A percentile compares a stretch with the other conserved stretches of the same genome.
These are phyloP conservation scores for Solanum ossicruentum DNA, from an alignment of 257 asterid species.

Conservation along the genomic window DNA sequence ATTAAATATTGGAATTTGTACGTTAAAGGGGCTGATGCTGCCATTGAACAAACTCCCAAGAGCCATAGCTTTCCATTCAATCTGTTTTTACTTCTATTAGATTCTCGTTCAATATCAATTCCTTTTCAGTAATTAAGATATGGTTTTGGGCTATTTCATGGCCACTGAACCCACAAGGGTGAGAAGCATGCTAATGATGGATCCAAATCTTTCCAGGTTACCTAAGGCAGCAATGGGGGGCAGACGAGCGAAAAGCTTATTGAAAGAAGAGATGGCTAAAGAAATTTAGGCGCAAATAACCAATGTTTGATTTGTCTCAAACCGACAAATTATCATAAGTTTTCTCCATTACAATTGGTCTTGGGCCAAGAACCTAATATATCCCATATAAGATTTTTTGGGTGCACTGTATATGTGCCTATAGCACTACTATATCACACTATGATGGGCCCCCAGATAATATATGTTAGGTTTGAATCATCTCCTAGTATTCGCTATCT, in stretches of 20 bases:
- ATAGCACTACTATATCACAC: too few relatives aligned
- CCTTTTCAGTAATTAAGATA: neutral
- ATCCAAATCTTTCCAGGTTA: neutral
- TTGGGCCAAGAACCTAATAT: too few relatives aligned
- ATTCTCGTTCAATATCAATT: neutral
- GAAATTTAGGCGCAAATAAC: neutral
- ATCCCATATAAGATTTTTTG: too few relatives aligned
- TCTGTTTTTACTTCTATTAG: neutral
- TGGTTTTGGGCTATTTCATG: neutral
- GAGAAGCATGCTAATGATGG: neutral
- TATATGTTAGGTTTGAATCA: too few relatives aligned
- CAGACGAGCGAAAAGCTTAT: neutral
- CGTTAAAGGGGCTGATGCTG: neutral
- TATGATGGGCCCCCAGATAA: too few relatives aligned
- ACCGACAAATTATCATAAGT: too few relatives aligned
- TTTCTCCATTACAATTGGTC: too few relatives aligned
- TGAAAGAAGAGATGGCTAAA: neutral
- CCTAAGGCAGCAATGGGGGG: neutral
- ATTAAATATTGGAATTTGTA: neutral
- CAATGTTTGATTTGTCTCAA: neutral
- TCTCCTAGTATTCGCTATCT: too few relatives aligned
- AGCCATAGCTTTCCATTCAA: neutral
- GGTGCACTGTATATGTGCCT: too few relatives aligned
- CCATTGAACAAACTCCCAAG: neutral
- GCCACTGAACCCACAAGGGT: neutral